Conservation (phyloP, 1,139 yeast species). For the Magnusiomyces fungicola region DNA sequence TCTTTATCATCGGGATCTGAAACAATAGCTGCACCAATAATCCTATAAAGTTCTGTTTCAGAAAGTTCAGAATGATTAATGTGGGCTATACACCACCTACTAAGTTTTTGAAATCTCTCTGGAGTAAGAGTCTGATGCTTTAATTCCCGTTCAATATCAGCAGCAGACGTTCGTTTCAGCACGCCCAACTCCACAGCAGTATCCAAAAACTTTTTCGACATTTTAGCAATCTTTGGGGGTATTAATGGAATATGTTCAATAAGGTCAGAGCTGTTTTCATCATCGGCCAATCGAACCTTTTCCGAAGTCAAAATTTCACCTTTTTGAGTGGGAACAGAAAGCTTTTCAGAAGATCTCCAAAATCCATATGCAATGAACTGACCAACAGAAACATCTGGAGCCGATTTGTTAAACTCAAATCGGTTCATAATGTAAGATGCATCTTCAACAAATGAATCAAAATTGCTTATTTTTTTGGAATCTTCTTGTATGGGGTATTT, state of each 20-base stretch:
- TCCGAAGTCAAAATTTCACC: constrained; percentile 30
- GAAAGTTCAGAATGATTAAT: constrained; percentile 13
- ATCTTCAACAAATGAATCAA: constrained; percentile 17
- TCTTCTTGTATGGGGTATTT: constrained; percentile 1
- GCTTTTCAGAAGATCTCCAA: constrained; percentile 27
- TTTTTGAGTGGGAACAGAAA: constrained; percentile 30
- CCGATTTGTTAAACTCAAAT: constrained; percentile 30
- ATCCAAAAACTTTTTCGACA: constrained; percentile 26
- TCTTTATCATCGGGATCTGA: constrained; percentile 17
- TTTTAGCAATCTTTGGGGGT: constrained; percentile 22
- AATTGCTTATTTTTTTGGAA: constrained; percentile 4
- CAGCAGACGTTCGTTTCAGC: constrained; percentile 22
- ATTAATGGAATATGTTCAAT: constrained; percentile 30
- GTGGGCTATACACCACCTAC: constrained; percentile 21
- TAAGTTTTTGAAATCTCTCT: constrained; percentile 19
- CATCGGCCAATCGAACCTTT: constrained; percentile 29
- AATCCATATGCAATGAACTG: constrained; percentile 32
- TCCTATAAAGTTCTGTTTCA: constrained; percentile 9
- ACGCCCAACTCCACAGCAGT: constrained; percentile 24
- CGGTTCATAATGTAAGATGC: constrained; percentile 28
- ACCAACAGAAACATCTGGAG: constrained; percentile 35
- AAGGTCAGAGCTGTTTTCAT: constrained; percentile 21
- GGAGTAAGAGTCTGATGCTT: constrained; percentile 23
- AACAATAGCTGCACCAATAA: constrained; percentile 19
- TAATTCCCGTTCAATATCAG: constrained; percentile 27